Conservation (phyloP, 805 yeast genomes). For the Millerago galiae region DNA sequence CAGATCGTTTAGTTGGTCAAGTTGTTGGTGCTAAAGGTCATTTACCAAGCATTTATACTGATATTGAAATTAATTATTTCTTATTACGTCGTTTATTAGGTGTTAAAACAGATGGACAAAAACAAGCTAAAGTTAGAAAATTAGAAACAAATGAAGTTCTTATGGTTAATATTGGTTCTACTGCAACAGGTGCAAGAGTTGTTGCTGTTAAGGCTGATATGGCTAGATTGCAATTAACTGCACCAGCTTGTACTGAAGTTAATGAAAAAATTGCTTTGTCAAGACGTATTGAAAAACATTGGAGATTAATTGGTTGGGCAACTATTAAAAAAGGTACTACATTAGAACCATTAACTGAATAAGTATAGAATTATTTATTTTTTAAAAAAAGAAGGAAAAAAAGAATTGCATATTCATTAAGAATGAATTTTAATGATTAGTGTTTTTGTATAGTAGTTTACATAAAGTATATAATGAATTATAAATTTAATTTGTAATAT, state of each 20-base stretch:
- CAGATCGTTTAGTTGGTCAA: constrained; percentile 98
- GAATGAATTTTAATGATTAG: background rate
- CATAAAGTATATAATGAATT: constrained; percentile 1
- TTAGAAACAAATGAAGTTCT: constrained; percentile 90
- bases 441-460: constrained; percentile 4
- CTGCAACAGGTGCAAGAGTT: constrained; percentile 99
- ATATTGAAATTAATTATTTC: constrained; percentile 96
- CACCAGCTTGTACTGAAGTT: constrained; percentile 98
- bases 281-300: constrained; percentile 98
- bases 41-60: constrained; percentile 93
- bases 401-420: background rate
- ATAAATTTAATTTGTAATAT: background rate
- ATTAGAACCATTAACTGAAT: constrained; percentile 54
- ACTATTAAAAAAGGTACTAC: constrained; percentile 92
- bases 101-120: constrained; percentile 96
- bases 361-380: background rate
- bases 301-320: constrained; percentile 99
- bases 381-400: background rate
- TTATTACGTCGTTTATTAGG: constrained; percentile 94
- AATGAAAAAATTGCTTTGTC: constrained; percentile 98
- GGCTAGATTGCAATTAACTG: constrained; percentile 94
- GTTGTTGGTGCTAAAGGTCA: constrained; percentile 97
- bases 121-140: constrained; percentile 94
- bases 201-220: constrained; percentile 97
- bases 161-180: constrained; percentile 98